These are phyloP conservation scores for Magnusiomyces starmeri DNA, from an alignment of 1,139 yeast genomes.

Conservation along the genomic window DNA sequence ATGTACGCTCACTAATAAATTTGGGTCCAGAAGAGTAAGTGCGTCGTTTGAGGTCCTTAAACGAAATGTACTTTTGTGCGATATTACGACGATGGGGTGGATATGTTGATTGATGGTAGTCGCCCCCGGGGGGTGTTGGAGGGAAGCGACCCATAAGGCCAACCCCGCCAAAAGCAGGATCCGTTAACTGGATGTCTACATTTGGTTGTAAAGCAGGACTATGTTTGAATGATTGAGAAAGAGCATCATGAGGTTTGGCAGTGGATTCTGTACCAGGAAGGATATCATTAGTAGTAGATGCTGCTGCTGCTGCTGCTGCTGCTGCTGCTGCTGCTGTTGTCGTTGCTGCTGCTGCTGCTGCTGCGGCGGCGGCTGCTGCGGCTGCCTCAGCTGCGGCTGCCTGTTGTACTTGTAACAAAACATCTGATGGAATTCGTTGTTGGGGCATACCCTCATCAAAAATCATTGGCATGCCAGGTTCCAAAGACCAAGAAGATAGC, in stretches of 20 bases:
- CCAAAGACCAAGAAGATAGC: conserved; percentile 61
- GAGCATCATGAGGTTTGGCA: too few relatives aligned
- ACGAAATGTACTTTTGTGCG: conserved; percentile 42
- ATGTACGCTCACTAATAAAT: conserved; percentile 55
- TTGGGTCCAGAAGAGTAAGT: conserved; percentile 43
- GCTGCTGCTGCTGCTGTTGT: neutral
- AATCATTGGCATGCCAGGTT: conserved; percentile 30
- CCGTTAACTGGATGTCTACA: conserved; percentile 31
- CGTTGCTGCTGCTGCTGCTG: neutral
- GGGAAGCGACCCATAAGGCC: conserved; percentile 30
- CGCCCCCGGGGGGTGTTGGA: conserved; percentile 51
- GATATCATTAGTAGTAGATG: neutral
- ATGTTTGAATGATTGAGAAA: conserved; percentile 42
- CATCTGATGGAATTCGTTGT: conserved; percentile 71
- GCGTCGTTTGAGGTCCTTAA: conserved; percentile 32
- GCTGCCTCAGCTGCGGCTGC: conserved; percentile 14
- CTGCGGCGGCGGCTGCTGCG: conserved; percentile 10
- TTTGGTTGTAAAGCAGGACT: too few relatives aligned
- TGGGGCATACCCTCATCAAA: conserved; percentile 8
- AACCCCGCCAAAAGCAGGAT: conserved; percentile 36
- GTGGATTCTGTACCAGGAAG: conserved; percentile 11
- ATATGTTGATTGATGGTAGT: conserved; percentile 44
- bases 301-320: conserved; percentile 2
- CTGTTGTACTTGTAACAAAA: conserved; percentile 29
- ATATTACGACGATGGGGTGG: conserved; percentile 22